Conservation (phyloP, 441 rosid genomes). For the Metrosideros polymorpha region DNA sequence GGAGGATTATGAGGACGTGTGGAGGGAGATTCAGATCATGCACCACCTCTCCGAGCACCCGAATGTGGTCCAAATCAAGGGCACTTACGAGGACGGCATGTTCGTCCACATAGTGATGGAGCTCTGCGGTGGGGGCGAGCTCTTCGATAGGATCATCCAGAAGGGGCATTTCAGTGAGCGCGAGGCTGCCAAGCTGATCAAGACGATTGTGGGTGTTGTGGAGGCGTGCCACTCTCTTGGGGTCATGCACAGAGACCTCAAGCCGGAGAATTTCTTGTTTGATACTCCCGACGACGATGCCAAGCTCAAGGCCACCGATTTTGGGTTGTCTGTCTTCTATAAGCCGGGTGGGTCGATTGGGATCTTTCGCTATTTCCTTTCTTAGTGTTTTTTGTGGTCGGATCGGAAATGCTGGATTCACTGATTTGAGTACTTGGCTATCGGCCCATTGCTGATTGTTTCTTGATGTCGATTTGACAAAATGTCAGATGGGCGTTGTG, state of each 20-base stretch:
- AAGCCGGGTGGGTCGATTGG: neutral
- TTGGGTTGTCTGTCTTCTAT: slow-evolving; percentile 7
- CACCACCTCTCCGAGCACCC: slow-evolving; percentile 9
- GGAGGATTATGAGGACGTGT: slow-evolving; percentile 17
- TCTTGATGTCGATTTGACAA: neutral
- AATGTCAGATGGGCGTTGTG: neutral
- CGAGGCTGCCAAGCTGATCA: slow-evolving; percentile 11
- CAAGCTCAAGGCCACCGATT: slow-evolving; percentile 13
- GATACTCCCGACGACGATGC: slow-evolving; percentile 1
- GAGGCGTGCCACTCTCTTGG: slow-evolving; percentile 10
- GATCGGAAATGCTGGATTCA: neutral
- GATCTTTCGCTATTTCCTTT: neutral
- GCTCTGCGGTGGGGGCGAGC: slow-evolving; percentile 8
- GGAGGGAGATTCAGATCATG: slow-evolving; percentile 12
- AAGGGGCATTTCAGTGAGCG: slow-evolving; percentile 16
- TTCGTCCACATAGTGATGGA: slow-evolving; percentile 13
- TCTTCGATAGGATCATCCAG: slow-evolving; percentile 12
- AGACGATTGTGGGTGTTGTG: slow-evolving; percentile 10
- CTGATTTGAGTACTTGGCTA: neutral
- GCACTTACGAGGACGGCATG: slow-evolving; percentile 13
- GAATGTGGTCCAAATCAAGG: slow-evolving; percentile 8
- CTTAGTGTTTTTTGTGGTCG: neutral
- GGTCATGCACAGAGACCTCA: slow-evolving; percentile 11
- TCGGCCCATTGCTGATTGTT: neutral
- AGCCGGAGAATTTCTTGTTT: slow-evolving; percentile 12